Base-by-base conservation (phyloP, 1,284 basidiomycete genomes). In the Cutaneotrichosporon sp. region DNA sequence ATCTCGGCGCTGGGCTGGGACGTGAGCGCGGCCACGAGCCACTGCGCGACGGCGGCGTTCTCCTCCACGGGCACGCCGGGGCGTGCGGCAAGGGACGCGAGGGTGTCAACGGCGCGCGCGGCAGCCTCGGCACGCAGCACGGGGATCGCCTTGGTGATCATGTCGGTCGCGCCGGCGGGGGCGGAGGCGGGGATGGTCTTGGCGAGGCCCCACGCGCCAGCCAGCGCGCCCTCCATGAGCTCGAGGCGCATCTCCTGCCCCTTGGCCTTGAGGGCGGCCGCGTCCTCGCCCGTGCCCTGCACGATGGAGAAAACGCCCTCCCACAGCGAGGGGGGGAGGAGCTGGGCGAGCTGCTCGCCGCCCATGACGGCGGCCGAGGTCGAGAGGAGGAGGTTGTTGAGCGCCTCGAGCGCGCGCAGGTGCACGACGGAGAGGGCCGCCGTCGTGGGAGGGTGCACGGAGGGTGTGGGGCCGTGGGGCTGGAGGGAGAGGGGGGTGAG, bases 381-480 rank as follows among this genome's bases (percentile, higher is more conserved):
- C 1, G 91, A 88, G 54, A 95, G 82, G 70, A 95, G 89, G 16
- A 94, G 83, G 77, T 97, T 97, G 75, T 92, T 95, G 59, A 97
- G 84, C 69, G 92, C 93, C 77, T 95, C 92, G 54, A 95, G 83
- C 8, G 92, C 91, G 63, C 88, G 84, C 54, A 92, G 83, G 74
- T 95, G 92, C 50, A 95, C 86, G 1, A 87, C 85, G 63, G 88
- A 85, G 42, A 95, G 84, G 8, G 84, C 87, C 11, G 91, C 90
- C 0, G 92, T 94, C 14, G 88, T 92, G 2, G 91, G 92, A 47
- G 90, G 90, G 74, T 94, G 90, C 16, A 84, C 80, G 0, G 90
- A 91, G 6, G 85, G 84, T 16, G 59, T 58, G 34, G 83, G 75
- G 22, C 84, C 83, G 13, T 86, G 79, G 0, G 90, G 89, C n/a